These are phyloP conservation scores for Tetrapisispora namnaoensis DNA, from an alignment of 805 yeast genomes.

Conservation along the genomic window DNA sequence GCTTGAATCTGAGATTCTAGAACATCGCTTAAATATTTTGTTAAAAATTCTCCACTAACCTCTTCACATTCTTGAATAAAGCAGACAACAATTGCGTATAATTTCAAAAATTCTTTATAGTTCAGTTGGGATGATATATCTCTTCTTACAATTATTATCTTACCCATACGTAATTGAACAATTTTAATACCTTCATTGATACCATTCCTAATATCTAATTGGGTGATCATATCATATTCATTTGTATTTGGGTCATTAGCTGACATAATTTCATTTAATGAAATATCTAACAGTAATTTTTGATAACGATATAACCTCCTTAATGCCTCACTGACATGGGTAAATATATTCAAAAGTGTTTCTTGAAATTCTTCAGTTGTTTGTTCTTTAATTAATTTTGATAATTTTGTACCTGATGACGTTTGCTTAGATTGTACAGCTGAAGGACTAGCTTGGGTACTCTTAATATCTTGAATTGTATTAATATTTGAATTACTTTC, in stretches of 20 bases:
- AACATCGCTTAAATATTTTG: constrained; percentile 55
- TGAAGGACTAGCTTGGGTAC: neutral
- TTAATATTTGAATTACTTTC: neutral
- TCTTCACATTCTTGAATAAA: constrained; percentile 79
- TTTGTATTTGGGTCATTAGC: constrained; percentile 21
- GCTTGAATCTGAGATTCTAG: constrained; percentile 56
- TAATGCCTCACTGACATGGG: constrained; percentile 60
- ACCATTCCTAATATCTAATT: constrained; percentile 56
- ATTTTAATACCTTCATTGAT: constrained; percentile 60
- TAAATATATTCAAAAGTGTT: constrained; percentile 52
- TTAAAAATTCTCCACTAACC: constrained; percentile 55
- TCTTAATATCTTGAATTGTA: neutral
- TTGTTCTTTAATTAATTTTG: constrained; percentile 48
- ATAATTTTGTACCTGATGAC: constrained; percentile 33
- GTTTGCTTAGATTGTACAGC: constrained; percentile 10
- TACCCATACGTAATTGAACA: constrained; percentile 67
- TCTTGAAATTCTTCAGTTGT: constrained; percentile 66
- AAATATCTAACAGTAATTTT: constrained; percentile 63
- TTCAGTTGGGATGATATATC: constrained; percentile 54
- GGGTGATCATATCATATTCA: constrained; percentile 36
- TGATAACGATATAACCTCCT: constrained; percentile 71
- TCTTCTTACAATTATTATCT: constrained; percentile 66
- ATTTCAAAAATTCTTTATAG: constrained; percentile 51
- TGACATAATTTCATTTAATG: constrained; percentile 37
- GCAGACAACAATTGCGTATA: constrained; percentile 55